A percentile compares a stretch with the other conserved stretches of the same genome.
Conservation (phyloP, 352 stramenopile genomes). For the Phytophthora tubulina region DNA sequence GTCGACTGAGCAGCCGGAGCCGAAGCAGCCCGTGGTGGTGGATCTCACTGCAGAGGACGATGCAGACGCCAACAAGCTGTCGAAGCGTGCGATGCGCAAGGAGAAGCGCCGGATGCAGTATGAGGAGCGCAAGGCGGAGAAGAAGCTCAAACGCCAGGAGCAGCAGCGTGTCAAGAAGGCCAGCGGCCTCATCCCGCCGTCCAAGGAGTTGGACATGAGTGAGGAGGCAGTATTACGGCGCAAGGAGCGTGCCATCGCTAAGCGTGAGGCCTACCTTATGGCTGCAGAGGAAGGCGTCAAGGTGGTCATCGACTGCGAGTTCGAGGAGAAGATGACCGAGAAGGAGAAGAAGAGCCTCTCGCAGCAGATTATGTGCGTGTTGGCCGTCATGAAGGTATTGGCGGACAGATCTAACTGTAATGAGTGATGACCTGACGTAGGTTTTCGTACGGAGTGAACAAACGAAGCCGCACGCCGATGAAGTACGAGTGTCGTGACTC, state of each 20-base stretch:
- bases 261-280: slow-evolving; percentile 82
- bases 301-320: slow-evolving; percentile 95
- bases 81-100: slow-evolving; percentile 66
- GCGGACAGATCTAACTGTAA: background rate
- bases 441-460: slow-evolving; percentile 88
- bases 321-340: slow-evolving; percentile 93
- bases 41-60: slow-evolving; percentile 8
- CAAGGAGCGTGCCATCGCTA: slow-evolving; percentile 68
- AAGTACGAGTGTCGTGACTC: slow-evolving; percentile 41
- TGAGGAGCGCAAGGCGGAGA: slow-evolving; percentile 88
- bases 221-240: slow-evolving; percentile 72
- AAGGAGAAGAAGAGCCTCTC: slow-evolving; percentile 95
- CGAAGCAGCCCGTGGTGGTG: background rate
- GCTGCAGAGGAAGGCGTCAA: slow-evolving; percentile 83
- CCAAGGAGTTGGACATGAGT: slow-evolving; percentile 83
- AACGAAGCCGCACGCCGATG: slow-evolving; percentile 60
- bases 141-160: slow-evolving; percentile 79
- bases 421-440: slow-evolving; percentile 30
- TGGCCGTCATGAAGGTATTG: slow-evolving; percentile 3
- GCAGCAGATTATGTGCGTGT: slow-evolving; percentile 94
- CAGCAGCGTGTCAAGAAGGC: slow-evolving; percentile 52
- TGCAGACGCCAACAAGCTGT: slow-evolving; percentile 31
- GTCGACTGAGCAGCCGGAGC: background rate
- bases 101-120: slow-evolving; percentile 72
- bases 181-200: slow-evolving; percentile 33